These are phyloP conservation scores for Dioscorea cayenensis DNA, from an alignment of 116 monocot species.

Conservation along the genomic window DNA sequence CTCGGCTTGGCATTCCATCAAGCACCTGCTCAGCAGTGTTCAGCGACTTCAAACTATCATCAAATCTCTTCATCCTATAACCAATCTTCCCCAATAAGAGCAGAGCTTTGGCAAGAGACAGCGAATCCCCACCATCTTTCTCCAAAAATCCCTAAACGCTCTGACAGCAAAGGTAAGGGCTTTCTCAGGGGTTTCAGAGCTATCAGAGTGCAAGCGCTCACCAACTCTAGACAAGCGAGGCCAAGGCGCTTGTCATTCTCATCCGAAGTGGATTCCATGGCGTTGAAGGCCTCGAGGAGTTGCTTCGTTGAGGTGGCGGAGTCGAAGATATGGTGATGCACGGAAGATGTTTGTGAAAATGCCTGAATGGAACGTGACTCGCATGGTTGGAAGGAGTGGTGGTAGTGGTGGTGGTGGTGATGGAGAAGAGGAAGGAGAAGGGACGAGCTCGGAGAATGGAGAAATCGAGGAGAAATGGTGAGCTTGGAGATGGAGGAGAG, in stretches of 20 bases:
- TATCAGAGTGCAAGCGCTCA: conserved; percentile 1
- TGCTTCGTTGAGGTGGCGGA: conserved; percentile 12
- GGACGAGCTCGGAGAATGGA: not conserved
- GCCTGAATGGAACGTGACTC: conserved; percentile 1
- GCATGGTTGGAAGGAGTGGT: not conserved
- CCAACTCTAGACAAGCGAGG: conserved; percentile 16
- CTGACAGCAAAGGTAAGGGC: conserved; percentile 29
- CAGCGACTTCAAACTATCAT: conserved; percentile 41
- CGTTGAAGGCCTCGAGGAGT: conserved; percentile 20
- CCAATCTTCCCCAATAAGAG: conserved; percentile 26
- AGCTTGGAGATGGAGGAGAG: conserved; percentile 1
- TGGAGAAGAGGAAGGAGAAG: conserved; percentile 2
- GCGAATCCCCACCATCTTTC: conserved; percentile 14
- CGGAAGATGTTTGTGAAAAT: not conserved
- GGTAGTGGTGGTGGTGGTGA: not conserved
- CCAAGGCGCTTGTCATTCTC: conserved; percentile 17
- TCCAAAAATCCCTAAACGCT: conserved; percentile 34
- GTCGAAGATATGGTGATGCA: conserved; percentile 1
- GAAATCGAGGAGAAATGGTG: not conserved
- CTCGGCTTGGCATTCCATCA: conserved; percentile 11
- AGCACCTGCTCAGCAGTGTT: conserved; percentile 28
- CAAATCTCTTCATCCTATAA: conserved; percentile 24
- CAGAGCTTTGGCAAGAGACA: conserved; percentile 31
- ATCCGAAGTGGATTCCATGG: conserved; percentile 14
- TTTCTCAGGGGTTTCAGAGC: conserved; percentile 15